Conservation (phyloP, 805 yeast species). For the Isabelozyma pseudorhagii region DNA sequence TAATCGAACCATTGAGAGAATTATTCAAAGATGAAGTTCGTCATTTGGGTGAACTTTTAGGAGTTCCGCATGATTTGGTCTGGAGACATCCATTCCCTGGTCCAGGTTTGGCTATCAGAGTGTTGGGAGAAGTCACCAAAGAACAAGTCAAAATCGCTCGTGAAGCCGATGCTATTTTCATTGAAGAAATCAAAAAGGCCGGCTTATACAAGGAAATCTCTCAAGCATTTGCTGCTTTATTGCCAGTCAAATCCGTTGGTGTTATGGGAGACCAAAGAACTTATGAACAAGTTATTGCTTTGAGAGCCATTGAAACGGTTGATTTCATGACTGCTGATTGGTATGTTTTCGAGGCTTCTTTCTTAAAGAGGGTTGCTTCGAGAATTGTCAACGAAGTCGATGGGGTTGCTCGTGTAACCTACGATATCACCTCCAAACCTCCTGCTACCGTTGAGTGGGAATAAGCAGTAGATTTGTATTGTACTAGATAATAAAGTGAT, state of each 20-base stretch:
- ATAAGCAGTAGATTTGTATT: conserved; percentile 31
- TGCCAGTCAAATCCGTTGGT: conserved; percentile 98
- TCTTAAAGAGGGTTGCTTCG: conserved; percentile 89
- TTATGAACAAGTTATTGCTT: conserved; percentile 97
- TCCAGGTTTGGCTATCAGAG: conserved; percentile 99
- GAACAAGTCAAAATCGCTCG: conserved; percentile 94
- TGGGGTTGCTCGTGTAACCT: conserved; percentile 98
- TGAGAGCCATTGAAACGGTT: conserved; percentile 95
- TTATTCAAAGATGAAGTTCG: conserved; percentile 99
- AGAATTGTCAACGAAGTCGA: conserved; percentile 98
- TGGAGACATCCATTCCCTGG: conserved; percentile 99
- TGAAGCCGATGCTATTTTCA: conserved; percentile 94
- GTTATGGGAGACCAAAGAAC: conserved; percentile 99
- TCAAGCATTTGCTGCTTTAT: conserved; percentile 95
- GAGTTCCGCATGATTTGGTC: conserved; percentile 93
- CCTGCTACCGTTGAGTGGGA: conserved; percentile 99
- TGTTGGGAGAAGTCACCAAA: conserved; percentile 93
- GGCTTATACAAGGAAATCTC: conserved; percentile 91
- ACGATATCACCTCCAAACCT: conserved; percentile 98
- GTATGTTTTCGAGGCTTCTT: conserved; percentile 88
- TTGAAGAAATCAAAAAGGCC: conserved; percentile 90
- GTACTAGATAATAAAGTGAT: not conserved
- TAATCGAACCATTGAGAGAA: conserved; percentile 98
- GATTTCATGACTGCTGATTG: conserved; percentile 99
- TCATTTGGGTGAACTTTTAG: conserved; percentile 88